Evolutionary conservation across 2,329 filamentous ascomycete species (phyloP), one percentile per base, ranked within the genome.

Genomic region (Onygena corvina): DNA sequence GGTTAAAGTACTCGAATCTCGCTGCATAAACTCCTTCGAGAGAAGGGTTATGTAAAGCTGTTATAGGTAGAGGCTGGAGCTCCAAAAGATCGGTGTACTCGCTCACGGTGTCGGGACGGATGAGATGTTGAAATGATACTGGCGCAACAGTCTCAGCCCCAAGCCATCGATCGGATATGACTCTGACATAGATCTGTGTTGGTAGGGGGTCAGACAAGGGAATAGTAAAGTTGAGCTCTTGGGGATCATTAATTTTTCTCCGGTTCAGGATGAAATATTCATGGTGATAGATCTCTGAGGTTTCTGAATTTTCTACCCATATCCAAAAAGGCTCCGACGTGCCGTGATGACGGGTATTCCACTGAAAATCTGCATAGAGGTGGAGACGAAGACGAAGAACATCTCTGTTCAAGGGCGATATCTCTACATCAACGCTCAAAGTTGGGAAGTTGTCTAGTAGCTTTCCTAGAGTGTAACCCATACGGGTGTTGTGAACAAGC

Each of bases 271-370:
- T 92, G 68, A 98, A 96, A 67, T 84, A 95, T 64, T 98, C 92
- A 56, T 96, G 86, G 59, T 98, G 92, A 60, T 94, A 96, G 34
- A 98, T 96, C 65, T 96, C 89, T 0, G 87, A 89, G 0, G 89
- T 95, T 59, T 96, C 92, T 0, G 90, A 95, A 63, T 96, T 94
- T 65, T 98, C 92, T 2, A 98, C 90, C 93, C 92, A 98, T 51
- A 98, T 84, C 77, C 93, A 98, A 69, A 93, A 98, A 3, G 90
- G 90, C 61, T 98, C 92, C 0, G 90, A 95, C 2, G 82, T 87
- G 14, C 93, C 93, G 61, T 98, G 89, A 52, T 94, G 79, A 42
- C 85, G 81, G 57, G 96, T 90, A 58, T 94, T 94, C 92, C 92
- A 98, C 31, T 74, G 75, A 62, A 98, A 98, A 47, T 96, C 89